These are phyloP conservation scores for Neltuma alba DNA, from an alignment of 306 rosid genomes.

Conservation along the genomic window DNA sequence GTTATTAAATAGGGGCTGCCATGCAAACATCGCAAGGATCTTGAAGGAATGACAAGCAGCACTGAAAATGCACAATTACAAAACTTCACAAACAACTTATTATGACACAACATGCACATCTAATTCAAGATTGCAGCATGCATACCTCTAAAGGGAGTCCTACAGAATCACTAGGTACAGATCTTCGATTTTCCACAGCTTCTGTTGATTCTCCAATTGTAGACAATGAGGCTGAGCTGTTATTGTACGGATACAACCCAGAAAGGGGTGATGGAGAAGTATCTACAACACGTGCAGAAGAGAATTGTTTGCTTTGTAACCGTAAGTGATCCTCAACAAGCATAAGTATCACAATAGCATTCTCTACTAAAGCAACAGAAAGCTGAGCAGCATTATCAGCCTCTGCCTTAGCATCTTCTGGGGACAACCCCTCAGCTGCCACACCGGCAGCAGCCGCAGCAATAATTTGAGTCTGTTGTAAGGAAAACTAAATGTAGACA, in stretches of 20 bases:
- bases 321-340: conserved; percentile 99
- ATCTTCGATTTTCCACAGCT: conserved; percentile 46
- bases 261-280: conserved; percentile 84
- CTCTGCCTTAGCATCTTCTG: conserved; percentile 79
- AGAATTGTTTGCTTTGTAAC: conserved; percentile 74
- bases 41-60: conserved; percentile 22
- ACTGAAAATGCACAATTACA: conserved; percentile 13
- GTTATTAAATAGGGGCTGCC: conserved; percentile 10
- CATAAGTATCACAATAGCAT: conserved; percentile 96
- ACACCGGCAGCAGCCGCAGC: conserved; percentile 98
- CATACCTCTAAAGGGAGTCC: conserved; percentile 85
- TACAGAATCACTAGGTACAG: conserved; percentile 58
- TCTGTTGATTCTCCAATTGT: conserved; percentile 51
- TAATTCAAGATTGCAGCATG: conserved; percentile 28
- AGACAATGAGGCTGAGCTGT: conserved; percentile 49
- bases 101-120: conserved; percentile 18
- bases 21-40: conserved; percentile 30
- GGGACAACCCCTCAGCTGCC: conserved; percentile 92
- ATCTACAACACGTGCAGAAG: conserved; percentile 57
- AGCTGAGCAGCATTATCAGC: conserved; percentile 92
- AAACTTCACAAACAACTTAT: conserved; percentile 27
- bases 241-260: conserved; percentile 60
- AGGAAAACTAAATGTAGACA: conserved; percentile 53
- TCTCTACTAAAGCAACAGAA: conserved; percentile 95
- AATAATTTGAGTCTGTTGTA: conserved; percentile 89